Evolutionary conservation across 75 land plant genomes (phyloP), one percentile per base, ranked within the genome.

Genomic region (Pinus tabuliformis): DNA sequence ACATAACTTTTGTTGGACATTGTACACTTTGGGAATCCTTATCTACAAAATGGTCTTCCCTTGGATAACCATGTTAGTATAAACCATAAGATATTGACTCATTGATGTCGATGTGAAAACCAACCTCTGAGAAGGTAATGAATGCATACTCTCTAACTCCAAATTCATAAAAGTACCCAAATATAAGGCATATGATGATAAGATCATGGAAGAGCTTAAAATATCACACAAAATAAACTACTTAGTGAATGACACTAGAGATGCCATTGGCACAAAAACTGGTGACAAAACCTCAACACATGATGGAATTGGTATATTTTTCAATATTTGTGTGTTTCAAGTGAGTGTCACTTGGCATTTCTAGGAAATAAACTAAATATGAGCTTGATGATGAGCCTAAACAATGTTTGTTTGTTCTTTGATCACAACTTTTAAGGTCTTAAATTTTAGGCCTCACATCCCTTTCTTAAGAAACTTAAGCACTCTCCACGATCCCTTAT

Each of bases 91-190:
- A 15, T 66, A 8, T 49, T 66, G 70, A 66, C 18, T 66, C 45
- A 37, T 66, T 45, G 45, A 39, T 42, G 36, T 4, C 45, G 39
- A 39, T 39, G 70, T 66, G 45, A 37, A 66, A 39, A 66, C n/a
- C 1, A 20, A 0, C 21, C 1, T 39, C 18, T 66, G 70, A 37
- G 3, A 66, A 17, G 17, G 70, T 66, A 30, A 20, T 16, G n/a
- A 66, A 66, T 66, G 45, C 39, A 17, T 39, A 66, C 37, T 66
- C 20, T 66, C 70, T 66, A 42, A 66, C 15, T 66, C n/a, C n/a
- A 37, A 66, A 37, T 66, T 45, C n/a, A 36, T 17, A 15, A 42
- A 37, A 36, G 16, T 6, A 66, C n/a, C 70, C 49, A 37, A 6
- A 66, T 42, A 66, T 66, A 42, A 39, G 39, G 45, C 42, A 66